These are phyloP conservation scores for Fusarium irregulare DNA, from an alignment of 2,329 filamentous ascomycete genomes.

Conservation along the genomic window DNA sequence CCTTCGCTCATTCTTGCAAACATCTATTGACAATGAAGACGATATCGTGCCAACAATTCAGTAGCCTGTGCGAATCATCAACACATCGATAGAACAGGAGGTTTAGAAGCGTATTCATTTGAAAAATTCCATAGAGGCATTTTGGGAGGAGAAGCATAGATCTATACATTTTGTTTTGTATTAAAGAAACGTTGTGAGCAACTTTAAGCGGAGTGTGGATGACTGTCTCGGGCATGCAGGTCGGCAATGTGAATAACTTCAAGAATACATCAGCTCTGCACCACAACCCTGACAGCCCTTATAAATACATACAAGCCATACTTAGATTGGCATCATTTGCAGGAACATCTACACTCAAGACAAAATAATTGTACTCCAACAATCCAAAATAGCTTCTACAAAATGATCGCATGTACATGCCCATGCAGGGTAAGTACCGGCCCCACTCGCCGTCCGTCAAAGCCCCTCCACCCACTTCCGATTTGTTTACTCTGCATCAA, in stretches of 20 bases:
- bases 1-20: no score
- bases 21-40: no score
- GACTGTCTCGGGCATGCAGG: rapidly evolving
- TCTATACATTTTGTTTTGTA: no score
- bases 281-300: background rate
- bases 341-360: background rate
- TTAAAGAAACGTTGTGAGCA: rapidly evolving
- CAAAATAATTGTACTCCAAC: background rate
- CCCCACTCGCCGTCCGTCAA: conserved; percentile 27
- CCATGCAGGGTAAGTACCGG: conserved; percentile 32
- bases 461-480: conserved; percentile 23
- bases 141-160: no score
- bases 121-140: no score
- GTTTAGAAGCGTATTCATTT: no score
- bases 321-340: rapidly evolving
- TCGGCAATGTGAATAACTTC: no score
- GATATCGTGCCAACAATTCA: no score
- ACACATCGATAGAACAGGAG: no score
- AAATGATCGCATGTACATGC: background rate
- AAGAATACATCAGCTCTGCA: rapidly evolving
- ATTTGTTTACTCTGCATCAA: conserved; percentile 40
- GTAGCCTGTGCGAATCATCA: no score
- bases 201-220: no score
- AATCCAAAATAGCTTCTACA: background rate
- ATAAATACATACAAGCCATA: background rate